These are phyloP conservation scores for Taiozyma onychis DNA, from an alignment of 1,139 yeast genomes.

Conservation along the genomic window DNA sequence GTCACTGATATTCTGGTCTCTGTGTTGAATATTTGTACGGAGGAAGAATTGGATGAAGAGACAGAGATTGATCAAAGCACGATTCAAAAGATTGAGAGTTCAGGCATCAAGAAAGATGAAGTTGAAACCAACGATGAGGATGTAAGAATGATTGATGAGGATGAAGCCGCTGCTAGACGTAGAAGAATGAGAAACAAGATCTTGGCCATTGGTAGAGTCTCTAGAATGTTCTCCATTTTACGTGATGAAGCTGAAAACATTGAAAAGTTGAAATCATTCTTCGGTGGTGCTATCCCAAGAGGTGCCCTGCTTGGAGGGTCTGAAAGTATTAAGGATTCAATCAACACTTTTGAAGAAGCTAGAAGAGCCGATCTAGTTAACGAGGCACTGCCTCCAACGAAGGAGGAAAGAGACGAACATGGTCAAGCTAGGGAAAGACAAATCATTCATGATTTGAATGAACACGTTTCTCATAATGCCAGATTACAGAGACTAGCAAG, in stretches of 20 bases:
- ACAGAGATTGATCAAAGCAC: conserved; percentile 33
- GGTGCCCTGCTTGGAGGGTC: conserved; percentile 83
- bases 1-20: conserved; percentile 91
- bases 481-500: conserved; percentile 19
- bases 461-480: conserved; percentile 16
- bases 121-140: conserved; percentile 1
- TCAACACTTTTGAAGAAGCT: conserved; percentile 80
- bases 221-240: conserved; percentile 86
- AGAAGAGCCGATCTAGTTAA: conserved; percentile 73
- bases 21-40: conserved; percentile 88
- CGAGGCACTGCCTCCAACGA: conserved; percentile 86
- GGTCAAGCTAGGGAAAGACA: conserved; percentile 38
- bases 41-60: conserved; percentile 85
- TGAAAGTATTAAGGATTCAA: conserved; percentile 69
- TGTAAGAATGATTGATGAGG: conserved; percentile 14
- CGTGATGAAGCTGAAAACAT: conserved; percentile 90
- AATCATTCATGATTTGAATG: conserved; percentile 17
- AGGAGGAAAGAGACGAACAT: conserved; percentile 45
- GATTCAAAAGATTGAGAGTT: conserved; percentile 6
- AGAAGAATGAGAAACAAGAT: conserved; percentile 80
- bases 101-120: background rate
- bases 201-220: conserved; percentile 89
- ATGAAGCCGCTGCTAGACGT: conserved; percentile 31
- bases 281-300: conserved; percentile 73
- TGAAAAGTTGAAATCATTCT: conserved; percentile 65